Evolutionary conservation across 2,329 filamentous ascomycete species (phyloP), one percentile per base, ranked within the genome.

Genomic region (Blumeria graminis): DNA sequence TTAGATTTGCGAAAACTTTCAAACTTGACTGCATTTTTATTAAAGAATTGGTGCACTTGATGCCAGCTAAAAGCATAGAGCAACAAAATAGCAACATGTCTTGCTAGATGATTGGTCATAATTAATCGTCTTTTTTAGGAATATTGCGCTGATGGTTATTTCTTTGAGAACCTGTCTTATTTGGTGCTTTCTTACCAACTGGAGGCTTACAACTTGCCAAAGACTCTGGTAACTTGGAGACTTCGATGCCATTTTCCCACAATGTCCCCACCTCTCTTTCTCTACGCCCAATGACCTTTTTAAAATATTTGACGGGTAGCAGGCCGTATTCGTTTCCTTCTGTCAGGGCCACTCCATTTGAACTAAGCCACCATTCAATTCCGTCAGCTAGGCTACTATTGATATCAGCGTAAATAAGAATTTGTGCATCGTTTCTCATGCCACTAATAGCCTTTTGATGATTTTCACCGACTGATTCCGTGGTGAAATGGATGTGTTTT

Each of bases 401-500:
- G 33, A 94, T 69, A 68, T 94, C 80, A 57, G 94, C 71, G 68
- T 86, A 86, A 33, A 95, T 75, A 60, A 94, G 65, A 43, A 93
- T 69, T 69, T 92, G 82, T 6, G 85, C 84, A 66, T 80, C 86
- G 61, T 64, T 73, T 22, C 90, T 74, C 85, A 94, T 93, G 0
- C 88, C 88, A 41, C 82, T 87, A 28, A 90, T 76, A 1, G 89
- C 84, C 0, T 56, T 63, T 6, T 59, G 58, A 8, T 58, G 61
- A 43, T 62, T 61, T 55, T 66, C 66, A 0, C 84, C 80, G 11
- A 89, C 71, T 0, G 86, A 87, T 6, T 33, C 16, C 6, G 80
- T 78, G 1, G 86, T 85, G 66, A 92, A 94, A 69, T 98, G 92
- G 33, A 96, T 82, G 65, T 96, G 90, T 60, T 84, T 93, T 56